These are phyloP conservation scores for Xylariomycetidae sp. DNA, from an alignment of 2,329 filamentous ascomycete species.

Conservation along the genomic window DNA sequence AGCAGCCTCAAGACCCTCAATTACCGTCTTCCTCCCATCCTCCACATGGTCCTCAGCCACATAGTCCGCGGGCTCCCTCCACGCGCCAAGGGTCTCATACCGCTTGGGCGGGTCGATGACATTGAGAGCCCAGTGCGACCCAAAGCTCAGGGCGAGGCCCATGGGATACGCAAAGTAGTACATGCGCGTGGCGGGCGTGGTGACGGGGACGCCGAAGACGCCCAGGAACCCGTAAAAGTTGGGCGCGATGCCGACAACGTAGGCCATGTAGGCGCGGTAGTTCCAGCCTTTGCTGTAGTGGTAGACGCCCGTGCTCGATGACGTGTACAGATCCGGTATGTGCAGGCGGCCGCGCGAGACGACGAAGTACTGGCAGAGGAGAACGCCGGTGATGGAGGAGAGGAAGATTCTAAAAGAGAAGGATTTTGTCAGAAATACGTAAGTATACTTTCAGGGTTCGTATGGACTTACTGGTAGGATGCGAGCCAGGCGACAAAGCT, in stretches of 20 bases:
- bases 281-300: not conserved
- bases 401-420: no score
- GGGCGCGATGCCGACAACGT: not conserved
- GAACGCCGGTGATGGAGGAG: conserved; percentile 35
- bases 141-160: not conserved
- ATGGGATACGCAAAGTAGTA: not conserved
- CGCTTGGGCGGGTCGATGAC: not conserved
- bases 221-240: not conserved
- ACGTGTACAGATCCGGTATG: conserved; percentile 29
- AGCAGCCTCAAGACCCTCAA: no score
- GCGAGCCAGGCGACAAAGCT: conserved; percentile 36
- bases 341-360: conserved; percentile 30
- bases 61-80: not conserved
- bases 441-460: no score
- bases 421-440: no score
- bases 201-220: not conserved
- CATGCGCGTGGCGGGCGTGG: not conserved
- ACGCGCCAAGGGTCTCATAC: not conserved
- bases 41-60: not conserved
- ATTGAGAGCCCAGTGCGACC: not conserved
- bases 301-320: not conserved
- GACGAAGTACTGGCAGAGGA: conserved; percentile 38
- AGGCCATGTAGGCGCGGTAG: not conserved
- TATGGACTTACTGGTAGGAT: conserved; percentile 38
- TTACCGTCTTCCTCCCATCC: not conserved